phyloP scores from a whole-genome alignment of 208 protist species.

The Trypanosoma brucei region DNA sequence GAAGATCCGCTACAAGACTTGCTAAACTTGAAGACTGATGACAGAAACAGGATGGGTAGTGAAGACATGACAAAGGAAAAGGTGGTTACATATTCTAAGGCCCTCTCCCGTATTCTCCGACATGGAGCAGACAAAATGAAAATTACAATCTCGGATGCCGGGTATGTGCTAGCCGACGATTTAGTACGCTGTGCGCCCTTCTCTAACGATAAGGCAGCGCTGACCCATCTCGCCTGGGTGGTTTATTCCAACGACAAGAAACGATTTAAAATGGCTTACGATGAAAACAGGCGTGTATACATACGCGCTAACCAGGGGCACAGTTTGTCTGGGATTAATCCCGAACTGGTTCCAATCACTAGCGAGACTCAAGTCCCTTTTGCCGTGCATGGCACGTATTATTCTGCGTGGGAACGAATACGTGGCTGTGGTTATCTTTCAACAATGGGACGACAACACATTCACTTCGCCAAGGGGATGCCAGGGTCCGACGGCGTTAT shows the following conservation, averaged over 20 bases:
- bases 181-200: slow-evolving; percentile 28
- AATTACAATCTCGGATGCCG: slow-evolving; percentile 53
- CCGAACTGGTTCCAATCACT: slow-evolving; percentile 51
- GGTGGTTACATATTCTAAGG: slow-evolving; percentile 40
- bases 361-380: slow-evolving; percentile 24
- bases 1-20: slow-evolving; percentile 12
- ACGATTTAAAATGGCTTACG: slow-evolving; percentile 64
- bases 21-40: neutral
- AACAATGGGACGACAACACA: slow-evolving; percentile 80
- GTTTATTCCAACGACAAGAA: slow-evolving; percentile 71
- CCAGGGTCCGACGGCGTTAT: slow-evolving; percentile 42
- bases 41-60: neutral
- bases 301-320: slow-evolving; percentile 84
- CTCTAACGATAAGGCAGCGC: slow-evolving; percentile 23
- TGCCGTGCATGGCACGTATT: slow-evolving; percentile 84
- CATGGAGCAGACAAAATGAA: slow-evolving; percentile 55
- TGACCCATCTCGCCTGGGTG: slow-evolving; percentile 32
- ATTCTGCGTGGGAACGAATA: slow-evolving; percentile 52
- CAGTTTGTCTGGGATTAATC: slow-evolving; percentile 50
- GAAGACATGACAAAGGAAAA: neutral
- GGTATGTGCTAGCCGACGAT: slow-evolving; percentile 53
- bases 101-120: slow-evolving; percentile 62
- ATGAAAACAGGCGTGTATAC: slow-evolving; percentile 36
- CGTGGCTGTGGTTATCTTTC: slow-evolving; percentile 65
- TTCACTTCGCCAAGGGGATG: slow-evolving; percentile 87